Base-by-base conservation (phyloP, 2,329 filamentous ascomycete genomes). In the Sphaceloma murrayae region DNA sequence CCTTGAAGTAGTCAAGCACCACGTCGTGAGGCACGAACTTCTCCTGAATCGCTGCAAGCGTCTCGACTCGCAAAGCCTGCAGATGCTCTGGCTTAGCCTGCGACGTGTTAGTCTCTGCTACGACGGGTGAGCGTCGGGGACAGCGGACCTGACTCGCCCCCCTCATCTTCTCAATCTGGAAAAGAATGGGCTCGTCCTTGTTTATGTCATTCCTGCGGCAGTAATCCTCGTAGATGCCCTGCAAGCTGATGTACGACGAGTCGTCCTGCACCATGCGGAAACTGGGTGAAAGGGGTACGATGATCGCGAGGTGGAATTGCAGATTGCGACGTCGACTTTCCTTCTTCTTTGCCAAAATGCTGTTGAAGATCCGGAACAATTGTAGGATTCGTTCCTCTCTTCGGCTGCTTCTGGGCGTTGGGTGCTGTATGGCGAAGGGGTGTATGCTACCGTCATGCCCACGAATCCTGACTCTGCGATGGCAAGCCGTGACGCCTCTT, bases 391-490 rank as follows among this genome's bases (percentile, higher is more conserved):
- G 77, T 66, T 98, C 93, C 61, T 99, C 93, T 45, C 93, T 78
- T 48, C 91, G 78, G 57, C 88, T 95, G 62, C 94, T 88, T 46
- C 91, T 73, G 3, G 88, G 86, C 2, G 91, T 88, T 3, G 91
- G 93, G 61, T 96, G 89, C 59, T 98, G 93, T 26, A 98, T 86
- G 2, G 88, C 88, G 65, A 95, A 99, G 5, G 86, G 77, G 69
- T 98, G 91, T n/a, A 94, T 70, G 58, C 88, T 96, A 53, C 93
- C 91, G 64, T 99, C 93, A 59, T 96, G 89, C 11, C 91, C 93
- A 52, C 93, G 84, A 60, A 99, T 96, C 68, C 87, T 94, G 54
- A 99, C 74, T 34, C 93, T 78, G 22, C 91, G 79, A 64, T 96
- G 89, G 40, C 89, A 96, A 21, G 88, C 82, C 45, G 87, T 87